phyloP scores from a whole-genome alignment of 495 filamentous ascomycete species.

The Trichoderma erinaceum region DNA sequence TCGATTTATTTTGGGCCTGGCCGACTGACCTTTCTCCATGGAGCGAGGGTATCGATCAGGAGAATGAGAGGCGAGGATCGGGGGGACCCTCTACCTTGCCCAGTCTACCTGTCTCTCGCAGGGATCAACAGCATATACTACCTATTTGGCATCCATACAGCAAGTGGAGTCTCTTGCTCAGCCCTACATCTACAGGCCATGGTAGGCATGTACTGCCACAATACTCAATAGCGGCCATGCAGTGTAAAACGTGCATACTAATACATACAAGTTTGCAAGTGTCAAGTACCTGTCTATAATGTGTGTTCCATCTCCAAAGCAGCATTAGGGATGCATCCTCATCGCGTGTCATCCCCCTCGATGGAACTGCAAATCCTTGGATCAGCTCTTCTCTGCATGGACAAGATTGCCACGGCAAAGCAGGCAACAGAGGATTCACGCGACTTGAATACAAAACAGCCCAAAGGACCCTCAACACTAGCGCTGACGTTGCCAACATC shows the following conservation, averaged over 20 bases:
- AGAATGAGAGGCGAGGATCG: not conserved
- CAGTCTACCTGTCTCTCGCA: not conserved
- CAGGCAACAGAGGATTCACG: not conserved
- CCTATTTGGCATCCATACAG: not conserved
- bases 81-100: not conserved
- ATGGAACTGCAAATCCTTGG: not conserved
- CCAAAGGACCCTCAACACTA: not conserved
- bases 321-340: too few relatives aligned
- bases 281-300: too few relatives aligned
- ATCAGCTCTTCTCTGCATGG: not conserved
- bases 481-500: constrained; percentile 4
- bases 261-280: not conserved
- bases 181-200: not conserved
- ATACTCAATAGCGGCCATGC: not conserved
- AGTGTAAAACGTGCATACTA: not conserved
- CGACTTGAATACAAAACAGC: not conserved
- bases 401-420: not conserved
- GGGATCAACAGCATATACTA: not conserved
- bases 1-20: not conserved
- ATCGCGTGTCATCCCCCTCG: too few relatives aligned
- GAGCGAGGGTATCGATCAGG: not conserved
- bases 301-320: too few relatives aligned
- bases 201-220: not conserved
- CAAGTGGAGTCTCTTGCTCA: not conserved
- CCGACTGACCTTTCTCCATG: not conserved